A percentile compares a stretch with the other conserved stretches of the same genome.
phyloP scores from a whole-genome alignment of 2,329 filamentous ascomycete genomes.

The Sphaerostilbella broomeana region DNA sequence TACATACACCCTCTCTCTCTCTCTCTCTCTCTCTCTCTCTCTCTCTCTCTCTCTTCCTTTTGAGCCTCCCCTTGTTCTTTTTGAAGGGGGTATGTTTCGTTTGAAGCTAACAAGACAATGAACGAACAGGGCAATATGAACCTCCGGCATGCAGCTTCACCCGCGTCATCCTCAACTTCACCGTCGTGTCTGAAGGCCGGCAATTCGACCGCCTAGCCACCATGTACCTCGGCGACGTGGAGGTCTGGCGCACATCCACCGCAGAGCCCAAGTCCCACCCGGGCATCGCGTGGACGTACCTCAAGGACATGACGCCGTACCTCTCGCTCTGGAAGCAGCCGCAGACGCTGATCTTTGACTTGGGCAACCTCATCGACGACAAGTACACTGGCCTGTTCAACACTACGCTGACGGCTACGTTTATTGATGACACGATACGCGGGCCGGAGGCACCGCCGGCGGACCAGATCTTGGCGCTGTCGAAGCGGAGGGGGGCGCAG shows the following conservation, averaged over 20 bases:
- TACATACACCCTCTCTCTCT: too few relatives aligned
- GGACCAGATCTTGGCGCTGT: slow-evolving; percentile 62
- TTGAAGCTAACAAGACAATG: too few relatives aligned
- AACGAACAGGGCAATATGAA: slow-evolving; percentile 16
- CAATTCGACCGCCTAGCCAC: slow-evolving; percentile 72
- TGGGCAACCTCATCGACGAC: slow-evolving; percentile 63
- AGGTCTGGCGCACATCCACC: slow-evolving; percentile 79
- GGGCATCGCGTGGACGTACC: slow-evolving; percentile 69
- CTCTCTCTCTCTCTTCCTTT: too few relatives aligned
- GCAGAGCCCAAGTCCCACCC: slow-evolving; percentile 61
- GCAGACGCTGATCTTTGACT: slow-evolving; percentile 73
- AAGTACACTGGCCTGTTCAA: slow-evolving; percentile 69
- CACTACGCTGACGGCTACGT: slow-evolving; percentile 66
- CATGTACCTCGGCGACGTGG: slow-evolving; percentile 69
- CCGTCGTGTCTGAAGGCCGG: slow-evolving; percentile 60
- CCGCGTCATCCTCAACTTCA: slow-evolving; percentile 69
- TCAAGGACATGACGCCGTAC: slow-evolving; percentile 73
- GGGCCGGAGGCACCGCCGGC: slow-evolving; percentile 34
- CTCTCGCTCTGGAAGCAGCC: slow-evolving; percentile 59
- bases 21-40: too few relatives aligned
- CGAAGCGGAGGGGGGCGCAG: slow-evolving; percentile 42
- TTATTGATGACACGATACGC: slow-evolving; percentile 43
- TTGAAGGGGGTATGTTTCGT: too few relatives aligned
- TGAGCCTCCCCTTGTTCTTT: too few relatives aligned
- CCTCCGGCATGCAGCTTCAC: slow-evolving; percentile 63